Evolutionary conservation across 1,139 yeast species (phyloP).

Genomic region (Casaregolazyma lundiana): DNA sequence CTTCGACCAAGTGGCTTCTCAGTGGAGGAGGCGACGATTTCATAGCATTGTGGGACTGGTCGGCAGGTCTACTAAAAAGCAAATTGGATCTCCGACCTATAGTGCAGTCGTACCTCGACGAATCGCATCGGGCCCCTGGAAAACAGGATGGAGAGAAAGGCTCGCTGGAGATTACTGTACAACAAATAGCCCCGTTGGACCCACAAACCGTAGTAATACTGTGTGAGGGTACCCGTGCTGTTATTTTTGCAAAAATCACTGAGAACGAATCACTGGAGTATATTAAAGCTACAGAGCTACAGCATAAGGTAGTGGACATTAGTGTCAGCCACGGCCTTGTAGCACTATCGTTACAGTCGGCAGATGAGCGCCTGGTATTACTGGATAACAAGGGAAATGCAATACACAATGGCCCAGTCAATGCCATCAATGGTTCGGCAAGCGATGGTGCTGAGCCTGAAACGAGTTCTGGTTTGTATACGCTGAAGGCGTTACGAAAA

Average conservation of each 20-base stretch:
- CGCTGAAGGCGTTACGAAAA: constrained; percentile 6
- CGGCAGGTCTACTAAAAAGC: constrained; percentile 41
- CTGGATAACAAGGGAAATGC: neutral
- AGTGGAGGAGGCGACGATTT: constrained; percentile 91
- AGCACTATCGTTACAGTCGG: neutral
- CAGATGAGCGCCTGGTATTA: neutral
- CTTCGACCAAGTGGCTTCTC: constrained; percentile 48
- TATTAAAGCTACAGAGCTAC: constrained; percentile 14
- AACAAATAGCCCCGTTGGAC: constrained; percentile 56
- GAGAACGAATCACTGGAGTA: constrained; percentile 16
- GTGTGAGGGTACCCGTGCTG: constrained; percentile 35
- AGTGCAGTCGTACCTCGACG: constrained; percentile 19
- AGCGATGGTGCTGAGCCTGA: neutral
- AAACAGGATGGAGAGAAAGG: constrained; percentile 41
- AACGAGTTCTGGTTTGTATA: neutral
- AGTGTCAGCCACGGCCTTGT: neutral
- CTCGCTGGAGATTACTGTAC: constrained; percentile 60
- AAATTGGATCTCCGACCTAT: constrained; percentile 46
- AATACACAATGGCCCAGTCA: neutral
- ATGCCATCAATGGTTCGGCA: neutral
- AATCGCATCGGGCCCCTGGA: constrained; percentile 14
- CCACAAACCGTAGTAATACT: constrained; percentile 9
- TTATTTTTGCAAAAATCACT: constrained; percentile 35
- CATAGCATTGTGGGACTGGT: constrained; percentile 79
- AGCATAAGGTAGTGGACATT: constrained; percentile 15